A percentile compares a stretch with the other conserved stretches of the same genome.
phyloP scores from a whole-genome alignment of 2,329 filamentous ascomycete genomes.

The Parasarocladium wereldwijsianum region DNA sequence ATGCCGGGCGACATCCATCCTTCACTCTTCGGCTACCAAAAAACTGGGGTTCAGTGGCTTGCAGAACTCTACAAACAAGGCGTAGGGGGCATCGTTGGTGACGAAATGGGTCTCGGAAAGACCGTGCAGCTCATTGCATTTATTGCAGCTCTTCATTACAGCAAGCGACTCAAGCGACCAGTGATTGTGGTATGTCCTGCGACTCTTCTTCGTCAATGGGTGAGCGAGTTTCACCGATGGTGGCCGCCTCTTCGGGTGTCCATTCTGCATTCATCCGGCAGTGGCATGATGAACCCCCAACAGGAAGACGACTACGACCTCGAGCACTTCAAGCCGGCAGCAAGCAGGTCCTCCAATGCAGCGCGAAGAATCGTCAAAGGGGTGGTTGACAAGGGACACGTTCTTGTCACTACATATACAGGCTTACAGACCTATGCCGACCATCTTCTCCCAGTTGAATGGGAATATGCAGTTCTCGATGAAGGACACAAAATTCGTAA shows the following conservation, averaged over 20 bases:
- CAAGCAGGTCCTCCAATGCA: constrained; percentile 30
- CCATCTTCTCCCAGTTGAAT: constrained; percentile 66
- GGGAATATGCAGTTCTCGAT: constrained; percentile 88
- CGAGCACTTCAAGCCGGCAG: constrained; percentile 22
- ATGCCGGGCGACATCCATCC: constrained; percentile 89
- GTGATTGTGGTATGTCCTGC: constrained; percentile 87
- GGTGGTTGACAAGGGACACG: constrained; percentile 73
- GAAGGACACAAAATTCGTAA: constrained; percentile 98
- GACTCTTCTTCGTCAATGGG: constrained; percentile 93
- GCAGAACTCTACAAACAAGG: constrained; percentile 81
- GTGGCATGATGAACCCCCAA: constrained; percentile 84
- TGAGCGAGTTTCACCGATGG: constrained; percentile 96
- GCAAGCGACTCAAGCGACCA: constrained; percentile 67
- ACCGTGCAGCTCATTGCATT: constrained; percentile 64
- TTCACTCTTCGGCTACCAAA: constrained; percentile 90
- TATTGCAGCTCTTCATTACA: constrained; percentile 83
- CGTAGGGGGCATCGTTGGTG: constrained; percentile 87
- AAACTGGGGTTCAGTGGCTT: constrained; percentile 92
- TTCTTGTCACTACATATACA: constrained; percentile 89
- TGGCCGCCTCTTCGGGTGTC: constrained; percentile 98
- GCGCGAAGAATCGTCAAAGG: constrained; percentile 70
- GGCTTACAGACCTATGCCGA: constrained; percentile 88
- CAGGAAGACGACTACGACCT: constrained; percentile 38
- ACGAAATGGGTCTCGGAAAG: constrained; percentile 98
- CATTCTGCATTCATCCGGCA: constrained; percentile 88